A percentile compares a stretch with the other conserved stretches of the same genome.
Conservation (phyloP, 805 yeast genomes). For the Candida quercuum region DNA sequence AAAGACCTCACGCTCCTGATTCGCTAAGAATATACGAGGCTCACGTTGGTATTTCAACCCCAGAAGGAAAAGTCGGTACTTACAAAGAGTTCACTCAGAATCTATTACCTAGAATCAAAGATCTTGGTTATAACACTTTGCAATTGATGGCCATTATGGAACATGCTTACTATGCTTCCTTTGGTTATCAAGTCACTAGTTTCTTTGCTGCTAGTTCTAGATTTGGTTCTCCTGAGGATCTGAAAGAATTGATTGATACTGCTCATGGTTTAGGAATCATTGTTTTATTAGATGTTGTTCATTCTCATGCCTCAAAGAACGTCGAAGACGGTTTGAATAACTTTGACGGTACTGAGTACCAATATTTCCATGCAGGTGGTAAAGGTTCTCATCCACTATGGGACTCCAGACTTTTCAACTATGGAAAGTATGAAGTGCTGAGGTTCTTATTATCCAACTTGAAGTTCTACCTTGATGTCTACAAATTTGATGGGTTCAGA, state of each 20-base stretch:
- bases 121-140: slow-evolving; percentile 86
- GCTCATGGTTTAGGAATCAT: slow-evolving; percentile 87
- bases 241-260: slow-evolving; percentile 83
- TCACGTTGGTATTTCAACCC: slow-evolving; percentile 90
- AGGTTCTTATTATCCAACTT: slow-evolving; percentile 81
- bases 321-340: slow-evolving; percentile 88
- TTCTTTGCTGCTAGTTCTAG: slow-evolving; percentile 89
- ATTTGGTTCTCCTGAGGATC: slow-evolving; percentile 92
- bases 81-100: slow-evolving; percentile 80
- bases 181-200: slow-evolving; percentile 94
- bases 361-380: slow-evolving; percentile 88
- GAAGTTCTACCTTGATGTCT: slow-evolving; percentile 77
- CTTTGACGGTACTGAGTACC: slow-evolving; percentile 94
- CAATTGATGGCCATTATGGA: slow-evolving; percentile 99
- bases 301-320: slow-evolving; percentile 93
- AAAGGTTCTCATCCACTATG: slow-evolving; percentile 87
- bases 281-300: slow-evolving; percentile 88
- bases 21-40: slow-evolving; percentile 86
- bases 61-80: slow-evolving; percentile 79
- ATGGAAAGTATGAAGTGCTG: slow-evolving; percentile 86
- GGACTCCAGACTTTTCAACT: slow-evolving; percentile 95
- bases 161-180: slow-evolving; percentile 96
- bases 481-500: slow-evolving; percentile 89
- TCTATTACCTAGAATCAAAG: slow-evolving; percentile 77
- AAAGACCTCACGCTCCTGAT: slow-evolving; percentile 50